Base-by-base conservation (phyloP, 768 basidiomycete genomes). In the Fibroporia radiculosa region DNA sequence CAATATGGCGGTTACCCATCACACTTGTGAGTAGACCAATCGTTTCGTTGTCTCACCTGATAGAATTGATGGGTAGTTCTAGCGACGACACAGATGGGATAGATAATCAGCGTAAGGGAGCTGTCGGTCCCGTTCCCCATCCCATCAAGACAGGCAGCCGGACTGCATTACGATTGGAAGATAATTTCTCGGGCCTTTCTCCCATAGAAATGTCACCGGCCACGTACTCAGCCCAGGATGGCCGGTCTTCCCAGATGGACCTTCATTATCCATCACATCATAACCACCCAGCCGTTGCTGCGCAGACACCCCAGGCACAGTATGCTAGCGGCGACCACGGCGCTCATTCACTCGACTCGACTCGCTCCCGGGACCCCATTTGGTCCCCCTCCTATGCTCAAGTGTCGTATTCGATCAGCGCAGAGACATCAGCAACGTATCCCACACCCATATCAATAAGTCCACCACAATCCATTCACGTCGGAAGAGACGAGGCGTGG, bases 1-100 rank as follows among this genome's bases (percentile, higher is more conserved):
- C 83, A 81, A 8, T 71, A 77, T 3, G 84, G 89, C 52, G 80
- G 84, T 14, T 74, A 78, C 44, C 69, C 75, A 19, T 68, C 78
- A 47, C 76, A 85, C 41, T 74, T 79, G 82, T 84, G 63, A 61
- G 78, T 71, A 3, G 14, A n/a, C 10, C 37, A 22, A 7, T 20
- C 5, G 19, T 18, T 25, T 23, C 4, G 20, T 24, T 16, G 7
- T 20, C 12, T 10, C n/a, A 20, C 29, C 22, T 40, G 26, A 40
- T 23, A 8, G 10, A 20, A 37, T 36, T 37, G 45, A 45, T 25
- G 49, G 37, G 25, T 42, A 48, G 34, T 36, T 32, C 33, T 34
- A 54, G 57, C 27, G 44, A 56, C 41, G 56, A 57, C 45, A 48
- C 48, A 28, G 52, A 59, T 51, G 58, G 51, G 46, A 47, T 46